Percentiles rank a stretch among this genome's conserved stretches.
Evolutionary conservation across 2,329 filamentous ascomycete species (phyloP).

Genomic region (Sclerotinia nivalis): DNA sequence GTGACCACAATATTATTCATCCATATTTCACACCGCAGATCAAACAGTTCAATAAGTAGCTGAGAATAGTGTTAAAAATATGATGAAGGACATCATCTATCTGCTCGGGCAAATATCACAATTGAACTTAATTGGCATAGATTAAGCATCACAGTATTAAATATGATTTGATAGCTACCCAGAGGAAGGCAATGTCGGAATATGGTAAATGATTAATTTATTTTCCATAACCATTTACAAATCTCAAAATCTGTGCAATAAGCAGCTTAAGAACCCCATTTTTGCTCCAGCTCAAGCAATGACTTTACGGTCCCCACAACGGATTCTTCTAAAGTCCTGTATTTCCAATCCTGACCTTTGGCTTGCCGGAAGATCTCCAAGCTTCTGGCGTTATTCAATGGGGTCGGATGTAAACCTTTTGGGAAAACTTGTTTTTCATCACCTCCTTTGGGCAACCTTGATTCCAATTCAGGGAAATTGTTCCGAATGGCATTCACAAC

Average conservation of each 20-base stretch:
- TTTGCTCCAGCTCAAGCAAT: slow-evolving; percentile 36
- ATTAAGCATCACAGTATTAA: not conserved
- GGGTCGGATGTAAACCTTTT: slow-evolving; percentile 32
- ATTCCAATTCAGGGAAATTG: slow-evolving; percentile 53
- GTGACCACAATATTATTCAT: not conserved
- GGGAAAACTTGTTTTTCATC: slow-evolving; percentile 39
- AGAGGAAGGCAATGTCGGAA: not conserved
- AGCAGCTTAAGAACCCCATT: slow-evolving; percentile 17
- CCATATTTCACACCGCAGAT: not conserved
- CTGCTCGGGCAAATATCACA: not conserved
- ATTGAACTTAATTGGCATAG: not conserved
- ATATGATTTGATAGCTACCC: not conserved
- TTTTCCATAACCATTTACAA: not conserved
- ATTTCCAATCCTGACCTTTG: slow-evolving; percentile 30
- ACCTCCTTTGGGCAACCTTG: slow-evolving; percentile 46
- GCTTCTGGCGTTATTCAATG: slow-evolving; percentile 32
- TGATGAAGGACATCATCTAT: accelerated
- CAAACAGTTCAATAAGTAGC: not conserved
- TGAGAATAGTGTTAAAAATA: not conserved
- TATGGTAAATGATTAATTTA: not conserved
- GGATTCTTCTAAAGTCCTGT: slow-evolving; percentile 37
- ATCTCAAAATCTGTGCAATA: not conserved
- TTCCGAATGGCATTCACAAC: slow-evolving; percentile 56
- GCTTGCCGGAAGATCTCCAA: slow-evolving; percentile 25
- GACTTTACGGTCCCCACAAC: slow-evolving; percentile 36